Evolutionary conservation across 2,329 filamentous ascomycete species (phyloP).

Genomic region (Canariomyces notabilis): DNA sequence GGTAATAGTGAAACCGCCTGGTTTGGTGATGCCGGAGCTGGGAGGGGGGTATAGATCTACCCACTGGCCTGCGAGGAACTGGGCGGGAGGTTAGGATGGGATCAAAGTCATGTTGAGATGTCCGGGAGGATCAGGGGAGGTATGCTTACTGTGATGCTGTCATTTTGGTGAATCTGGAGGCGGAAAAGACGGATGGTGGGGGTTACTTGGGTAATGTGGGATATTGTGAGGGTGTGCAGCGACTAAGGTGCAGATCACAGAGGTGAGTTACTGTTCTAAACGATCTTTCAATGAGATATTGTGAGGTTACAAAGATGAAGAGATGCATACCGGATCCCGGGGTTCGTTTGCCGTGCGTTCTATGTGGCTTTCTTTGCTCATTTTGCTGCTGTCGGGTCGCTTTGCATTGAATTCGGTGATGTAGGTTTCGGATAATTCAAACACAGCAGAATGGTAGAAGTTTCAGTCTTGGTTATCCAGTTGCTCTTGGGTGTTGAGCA

Average conservation of each 20-base stretch:
- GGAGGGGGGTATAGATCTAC: slow-evolving; percentile 74
- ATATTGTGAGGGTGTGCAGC: slow-evolving; percentile 58
- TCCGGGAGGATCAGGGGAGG: background rate
- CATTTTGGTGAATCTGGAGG: slow-evolving; percentile 50
- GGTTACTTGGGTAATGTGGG: slow-evolving; percentile 60
- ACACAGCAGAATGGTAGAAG: too few relatives aligned
- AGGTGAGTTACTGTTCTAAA: slow-evolving; percentile 1
- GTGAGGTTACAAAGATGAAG: background rate
- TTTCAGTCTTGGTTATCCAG: too few relatives aligned
- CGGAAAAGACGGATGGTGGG: slow-evolving; percentile 62
- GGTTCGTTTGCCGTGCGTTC: slow-evolving; percentile 71
- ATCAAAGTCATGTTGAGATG: background rate
- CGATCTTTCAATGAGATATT: too few relatives aligned
- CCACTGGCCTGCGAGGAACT: slow-evolving; percentile 83
- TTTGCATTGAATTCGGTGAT: too few relatives aligned
- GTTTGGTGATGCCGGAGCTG: slow-evolving; percentile 61
- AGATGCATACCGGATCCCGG: slow-evolving; percentile 52
- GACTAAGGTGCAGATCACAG: slow-evolving; percentile 32
- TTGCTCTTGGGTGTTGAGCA: too few relatives aligned
- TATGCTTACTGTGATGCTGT: slow-evolving; percentile 42
- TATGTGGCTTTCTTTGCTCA: slow-evolving; percentile 48
- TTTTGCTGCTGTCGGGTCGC: slow-evolving; percentile 2
- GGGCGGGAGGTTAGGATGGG: slow-evolving; percentile 21
- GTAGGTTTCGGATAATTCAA: too few relatives aligned
- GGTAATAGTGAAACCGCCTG: slow-evolving; percentile 85